Conservation (phyloP, 1,284 basidiomycete species). For the Cerrena zonata region DNA sequence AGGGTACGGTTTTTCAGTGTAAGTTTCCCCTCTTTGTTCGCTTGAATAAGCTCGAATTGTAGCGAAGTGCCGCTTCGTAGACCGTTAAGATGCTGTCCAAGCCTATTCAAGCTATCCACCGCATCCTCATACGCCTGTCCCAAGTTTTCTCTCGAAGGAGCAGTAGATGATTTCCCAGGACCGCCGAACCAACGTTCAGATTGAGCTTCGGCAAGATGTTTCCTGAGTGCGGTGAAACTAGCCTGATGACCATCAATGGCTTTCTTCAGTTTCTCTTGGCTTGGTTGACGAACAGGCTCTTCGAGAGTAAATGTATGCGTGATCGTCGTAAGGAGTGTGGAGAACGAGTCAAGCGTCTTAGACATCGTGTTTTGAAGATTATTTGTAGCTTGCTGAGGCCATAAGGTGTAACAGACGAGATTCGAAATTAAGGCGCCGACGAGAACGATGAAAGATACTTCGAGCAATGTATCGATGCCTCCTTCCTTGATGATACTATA, state of each 20-base stretch:
- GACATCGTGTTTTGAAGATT: constrained; percentile 82
- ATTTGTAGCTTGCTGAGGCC: constrained; percentile 79
- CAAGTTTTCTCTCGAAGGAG: constrained; percentile 31
- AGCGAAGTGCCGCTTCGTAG: constrained; percentile 76
- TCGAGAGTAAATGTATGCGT: constrained; percentile 82
- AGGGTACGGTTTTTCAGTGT: constrained; percentile 25
- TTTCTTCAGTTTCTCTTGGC: constrained; percentile 58
- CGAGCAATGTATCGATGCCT: constrained; percentile 64
- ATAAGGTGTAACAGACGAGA: constrained; percentile 75
- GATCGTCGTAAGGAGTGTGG: constrained; percentile 75
- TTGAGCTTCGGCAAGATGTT: constrained; percentile 76
- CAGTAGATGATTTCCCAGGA: constrained; percentile 28
- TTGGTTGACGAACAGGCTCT: constrained; percentile 48
- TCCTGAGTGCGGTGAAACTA: constrained; percentile 83
- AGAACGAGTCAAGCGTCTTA: constrained; percentile 81
- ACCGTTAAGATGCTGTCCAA: constrained; percentile 88
- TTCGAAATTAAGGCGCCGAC: constrained; percentile 78
- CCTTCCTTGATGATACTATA: constrained; percentile 85
- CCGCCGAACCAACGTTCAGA: constrained; percentile 66
- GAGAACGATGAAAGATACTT: constrained; percentile 73
- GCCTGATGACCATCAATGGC: constrained; percentile 80
- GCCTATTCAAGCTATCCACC: constrained; percentile 74
- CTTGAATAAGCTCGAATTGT: constrained; percentile 74
- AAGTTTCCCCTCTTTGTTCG: constrained; percentile 53
- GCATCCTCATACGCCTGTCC: constrained; percentile 75